Conservation (phyloP, 1,284 basidiomycete genomes). For the Pterulicium gracile region DNA sequence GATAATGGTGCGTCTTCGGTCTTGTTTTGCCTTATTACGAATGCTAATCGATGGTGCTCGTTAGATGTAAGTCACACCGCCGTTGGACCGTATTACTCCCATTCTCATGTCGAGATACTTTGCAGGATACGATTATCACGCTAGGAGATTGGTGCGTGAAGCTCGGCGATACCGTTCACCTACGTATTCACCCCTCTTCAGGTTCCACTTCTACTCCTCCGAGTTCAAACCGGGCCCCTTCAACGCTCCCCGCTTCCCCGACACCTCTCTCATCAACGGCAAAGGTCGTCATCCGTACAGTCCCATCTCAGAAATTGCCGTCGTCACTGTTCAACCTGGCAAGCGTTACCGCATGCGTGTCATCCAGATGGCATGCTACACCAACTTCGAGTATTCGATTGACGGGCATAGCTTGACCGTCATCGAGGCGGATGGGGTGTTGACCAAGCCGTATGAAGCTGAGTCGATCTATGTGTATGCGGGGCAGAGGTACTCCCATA, state of each 20-base stretch:
- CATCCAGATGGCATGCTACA: conserved; percentile 32
- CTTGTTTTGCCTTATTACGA: no score
- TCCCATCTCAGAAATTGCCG: background rate
- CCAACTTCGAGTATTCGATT: conserved; percentile 21
- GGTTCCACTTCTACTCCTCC: no score
- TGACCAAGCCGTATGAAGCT: conserved; percentile 18
- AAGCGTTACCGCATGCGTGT: conserved; percentile 25
- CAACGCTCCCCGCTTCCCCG: no score
- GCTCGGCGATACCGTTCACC: conserved; percentile 7
- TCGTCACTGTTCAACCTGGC: background rate
- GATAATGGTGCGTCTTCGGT: conserved; percentile 2
- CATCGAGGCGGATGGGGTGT: conserved; percentile 24
- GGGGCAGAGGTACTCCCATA: conserved; percentile 25
- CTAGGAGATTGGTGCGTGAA: conserved; percentile 20
- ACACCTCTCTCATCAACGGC: background rate
- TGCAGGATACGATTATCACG: conserved; percentile 11
- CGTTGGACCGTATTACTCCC: no score
- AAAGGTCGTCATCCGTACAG: no score
- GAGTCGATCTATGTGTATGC: conserved; percentile 24
- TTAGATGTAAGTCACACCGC: background rate
- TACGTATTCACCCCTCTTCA: no score
- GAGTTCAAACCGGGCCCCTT: no score
- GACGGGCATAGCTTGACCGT: conserved; percentile 24
- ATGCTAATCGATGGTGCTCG: no score
- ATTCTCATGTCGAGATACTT: background rate